Conservation (phyloP, 331 rosid genomes). For the Arachis monticola region DNA sequence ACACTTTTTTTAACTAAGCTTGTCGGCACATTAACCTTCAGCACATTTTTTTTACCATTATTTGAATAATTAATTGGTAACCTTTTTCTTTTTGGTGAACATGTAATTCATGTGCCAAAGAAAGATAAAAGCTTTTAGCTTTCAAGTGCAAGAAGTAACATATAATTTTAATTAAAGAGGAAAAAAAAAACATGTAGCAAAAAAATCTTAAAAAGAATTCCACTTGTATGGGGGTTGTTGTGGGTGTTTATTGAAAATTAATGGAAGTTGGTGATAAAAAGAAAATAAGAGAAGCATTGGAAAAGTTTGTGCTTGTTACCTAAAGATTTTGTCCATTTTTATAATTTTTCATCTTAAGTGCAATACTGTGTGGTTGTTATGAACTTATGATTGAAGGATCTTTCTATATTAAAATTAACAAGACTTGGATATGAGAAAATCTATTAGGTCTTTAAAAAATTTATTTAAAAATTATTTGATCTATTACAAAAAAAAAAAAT, state of each 20-base stretch:
- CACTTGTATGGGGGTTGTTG: slow-evolving; percentile 34
- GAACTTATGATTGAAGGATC: background rate
- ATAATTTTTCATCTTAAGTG: slow-evolving; percentile 3
- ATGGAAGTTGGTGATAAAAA: slow-evolving; percentile 41
- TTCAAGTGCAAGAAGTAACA: slow-evolving; percentile 14
- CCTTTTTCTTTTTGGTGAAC: background rate
- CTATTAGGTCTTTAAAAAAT: background rate
- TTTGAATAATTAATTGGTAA: background rate
- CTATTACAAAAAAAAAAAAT: no score
- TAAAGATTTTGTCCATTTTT: slow-evolving; percentile 20
- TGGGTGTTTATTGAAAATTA: slow-evolving; percentile 32
- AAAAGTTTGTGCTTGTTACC: slow-evolving; percentile 7
- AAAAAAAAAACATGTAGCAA: background rate
- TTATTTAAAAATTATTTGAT: no score
- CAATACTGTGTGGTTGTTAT: background rate
- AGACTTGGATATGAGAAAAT: slow-evolving; percentile 1
- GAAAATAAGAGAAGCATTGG: slow-evolving; percentile 31
- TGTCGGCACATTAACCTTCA: slow-evolving; percentile 12
- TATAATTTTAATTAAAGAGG: background rate
- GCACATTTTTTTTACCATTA: background rate
- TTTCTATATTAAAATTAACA: background rate
- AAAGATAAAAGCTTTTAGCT: background rate
- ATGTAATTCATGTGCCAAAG: slow-evolving; percentile 16
- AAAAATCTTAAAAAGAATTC: background rate
- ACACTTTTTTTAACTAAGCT: background rate